A percentile compares a stretch with the other conserved stretches of the same genome.
Conservation (phyloP, 2,329 filamentous ascomycete species). For the Exophiala phaeomuriformis region DNA sequence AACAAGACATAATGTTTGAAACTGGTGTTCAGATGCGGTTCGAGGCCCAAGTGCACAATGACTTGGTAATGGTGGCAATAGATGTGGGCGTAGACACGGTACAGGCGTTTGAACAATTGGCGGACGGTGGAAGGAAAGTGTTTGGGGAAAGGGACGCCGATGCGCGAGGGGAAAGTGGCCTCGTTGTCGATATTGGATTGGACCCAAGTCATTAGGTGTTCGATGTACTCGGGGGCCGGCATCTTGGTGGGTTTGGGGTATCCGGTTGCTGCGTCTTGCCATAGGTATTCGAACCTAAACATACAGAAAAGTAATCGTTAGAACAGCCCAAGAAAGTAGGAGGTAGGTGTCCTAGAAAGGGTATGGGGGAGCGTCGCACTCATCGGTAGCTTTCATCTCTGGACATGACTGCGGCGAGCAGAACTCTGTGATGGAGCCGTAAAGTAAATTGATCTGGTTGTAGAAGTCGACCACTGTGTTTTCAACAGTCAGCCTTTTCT, state of each 20-base stretch:
- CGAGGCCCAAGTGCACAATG: conserved; percentile 85
- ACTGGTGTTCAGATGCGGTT: conserved; percentile 95
- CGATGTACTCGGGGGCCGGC: conserved; percentile 93
- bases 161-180: conserved; percentile 85
- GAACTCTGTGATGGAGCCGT: conserved; percentile 98
- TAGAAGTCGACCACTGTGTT: conserved; percentile 93
- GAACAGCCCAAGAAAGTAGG: conserved; percentile 11
- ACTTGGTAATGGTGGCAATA: conserved; percentile 99
- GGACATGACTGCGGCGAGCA: conserved; percentile 95
- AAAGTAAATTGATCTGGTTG: conserved; percentile 98
- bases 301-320: background rate
- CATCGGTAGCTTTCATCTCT: conserved; percentile 99
- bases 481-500: conserved; percentile 19
- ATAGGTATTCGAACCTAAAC: conserved; percentile 91
- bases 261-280: conserved; percentile 81
- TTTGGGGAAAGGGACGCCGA: conserved; percentile 90
- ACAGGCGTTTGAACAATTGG: conserved; percentile 98
- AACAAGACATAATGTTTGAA: conserved; percentile 99
- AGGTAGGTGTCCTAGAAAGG: background rate
- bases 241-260: conserved; percentile 97
- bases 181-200: conserved; percentile 95
- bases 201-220: conserved; percentile 95
- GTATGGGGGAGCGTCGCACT: conserved; percentile 50
- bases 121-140: conserved; percentile 80
- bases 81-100: conserved; percentile 96